Evolutionary conservation across 2,329 filamentous ascomycete genomes (phyloP).

Genomic region (Neopestalotiopsis sp.): DNA sequence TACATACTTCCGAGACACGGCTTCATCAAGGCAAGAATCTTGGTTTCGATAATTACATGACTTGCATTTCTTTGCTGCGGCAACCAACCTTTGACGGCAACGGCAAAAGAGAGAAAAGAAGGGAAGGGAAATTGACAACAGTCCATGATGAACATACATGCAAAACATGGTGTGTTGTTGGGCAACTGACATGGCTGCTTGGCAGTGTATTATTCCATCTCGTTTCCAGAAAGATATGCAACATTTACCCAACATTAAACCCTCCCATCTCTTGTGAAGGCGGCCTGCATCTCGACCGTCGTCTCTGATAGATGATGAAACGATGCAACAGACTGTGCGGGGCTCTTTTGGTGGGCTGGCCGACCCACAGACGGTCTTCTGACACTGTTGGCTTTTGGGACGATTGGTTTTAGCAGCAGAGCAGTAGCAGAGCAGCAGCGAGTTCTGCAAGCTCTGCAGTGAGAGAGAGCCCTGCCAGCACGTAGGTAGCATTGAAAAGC

Average conservation of each 20-base stretch:
- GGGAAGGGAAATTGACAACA: not conserved
- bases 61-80: not conserved
- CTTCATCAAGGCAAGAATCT: not conserved
- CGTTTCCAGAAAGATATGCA: slow-evolving; percentile 5
- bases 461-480: no score
- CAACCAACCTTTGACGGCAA: not conserved
- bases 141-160: no score
- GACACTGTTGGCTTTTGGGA: slow-evolving; percentile 11
- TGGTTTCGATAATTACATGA: not conserved
- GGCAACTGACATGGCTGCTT: not conserved
- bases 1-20: not conserved
- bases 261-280: not conserved
- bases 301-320: slow-evolving; percentile 27
- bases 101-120: not conserved
- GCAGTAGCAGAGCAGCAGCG: no score
- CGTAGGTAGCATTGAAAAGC: slow-evolving; percentile 12
- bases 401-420: not conserved
- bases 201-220: slow-evolving; percentile 6
- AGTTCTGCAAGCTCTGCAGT: no score
- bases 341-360: not conserved
- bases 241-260: not conserved
- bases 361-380: slow-evolving; percentile 12
- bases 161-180: not conserved
- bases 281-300: slow-evolving; percentile 4
- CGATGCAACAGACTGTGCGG: slow-evolving; percentile 18